These are phyloP conservation scores for Fonsecaea pedrosoi DNA, from an alignment of 2,329 filamentous ascomycete genomes.

Conservation along the genomic window DNA sequence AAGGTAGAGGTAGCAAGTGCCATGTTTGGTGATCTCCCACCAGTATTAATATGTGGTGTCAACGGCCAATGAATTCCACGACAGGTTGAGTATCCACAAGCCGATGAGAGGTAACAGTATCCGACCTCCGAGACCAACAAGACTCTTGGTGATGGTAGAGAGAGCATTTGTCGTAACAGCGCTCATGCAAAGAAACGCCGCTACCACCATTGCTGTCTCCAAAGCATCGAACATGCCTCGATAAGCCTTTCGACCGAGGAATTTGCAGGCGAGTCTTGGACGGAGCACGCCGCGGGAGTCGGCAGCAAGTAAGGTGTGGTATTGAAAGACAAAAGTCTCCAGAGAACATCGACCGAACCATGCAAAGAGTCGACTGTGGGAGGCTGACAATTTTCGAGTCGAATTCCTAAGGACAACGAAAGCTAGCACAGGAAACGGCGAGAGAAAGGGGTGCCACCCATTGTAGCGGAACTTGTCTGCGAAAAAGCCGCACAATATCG, in stretches of 20 bases:
- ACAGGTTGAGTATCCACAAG: conserved; percentile 11
- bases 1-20: background rate
- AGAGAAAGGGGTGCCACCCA: conserved; percentile 60
- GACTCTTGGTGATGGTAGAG: conserved; percentile 48
- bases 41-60: conserved; percentile 1
- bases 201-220: conserved; percentile 45
- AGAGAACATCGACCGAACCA: conserved; percentile 64
- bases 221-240: conserved; percentile 42
- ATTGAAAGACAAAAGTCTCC: conserved; percentile 66
- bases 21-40: background rate
- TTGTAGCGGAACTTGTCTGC: conserved; percentile 56
- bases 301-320: conserved; percentile 67
- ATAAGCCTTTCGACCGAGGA: conserved; percentile 2
- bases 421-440: conserved; percentile 61
- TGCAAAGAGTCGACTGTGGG: conserved; percentile 57
- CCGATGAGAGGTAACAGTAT: background rate
- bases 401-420: conserved; percentile 62
- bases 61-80: background rate
- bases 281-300: conserved; percentile 62
- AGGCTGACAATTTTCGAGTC: conserved; percentile 49
- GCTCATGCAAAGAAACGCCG: conserved; percentile 54
- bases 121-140: conserved; percentile 33
- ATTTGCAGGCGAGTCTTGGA: conserved; percentile 39
- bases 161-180: conserved; percentile 49
- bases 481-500: conserved; percentile 39